Conservation (phyloP, 2,329 filamentous ascomycete species). For the Stagonosporopsis rhizophila region DNA sequence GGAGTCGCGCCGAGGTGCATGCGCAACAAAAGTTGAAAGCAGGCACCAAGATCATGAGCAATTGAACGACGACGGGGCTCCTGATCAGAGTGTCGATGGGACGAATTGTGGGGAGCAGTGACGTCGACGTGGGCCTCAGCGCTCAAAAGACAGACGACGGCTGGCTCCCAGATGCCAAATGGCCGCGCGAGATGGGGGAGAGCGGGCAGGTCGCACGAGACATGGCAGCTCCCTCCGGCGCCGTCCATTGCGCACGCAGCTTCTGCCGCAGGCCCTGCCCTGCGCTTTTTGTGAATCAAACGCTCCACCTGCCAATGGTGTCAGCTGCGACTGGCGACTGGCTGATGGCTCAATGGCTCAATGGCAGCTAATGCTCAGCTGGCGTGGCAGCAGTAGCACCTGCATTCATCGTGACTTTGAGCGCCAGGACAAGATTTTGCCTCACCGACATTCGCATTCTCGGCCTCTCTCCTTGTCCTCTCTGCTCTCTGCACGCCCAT, state of each 20-base stretch:
- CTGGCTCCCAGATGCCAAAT: background rate
- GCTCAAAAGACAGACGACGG: conserved; percentile 4
- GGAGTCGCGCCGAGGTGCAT: conserved; percentile 9
- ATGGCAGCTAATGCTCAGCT: conserved; percentile 5
- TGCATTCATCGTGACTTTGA: conserved; percentile 9
- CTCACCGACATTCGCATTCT: conserved; percentile 14
- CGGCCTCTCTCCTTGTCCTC: background rate
- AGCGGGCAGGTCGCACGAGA: conserved; percentile 17
- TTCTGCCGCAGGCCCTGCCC: background rate
- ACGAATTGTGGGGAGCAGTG: conserved; percentile 7
- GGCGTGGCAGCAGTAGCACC: conserved; percentile 3
- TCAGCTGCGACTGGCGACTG: conserved; percentile 14
- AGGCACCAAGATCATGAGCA: conserved; percentile 18
- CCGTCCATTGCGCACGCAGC: conserved; percentile 3
- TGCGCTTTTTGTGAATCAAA: conserved; percentile 6
- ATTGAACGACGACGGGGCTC: conserved; percentile 21
- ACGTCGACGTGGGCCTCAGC: conserved; percentile 13
- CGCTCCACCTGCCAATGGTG: conserved; percentile 9
- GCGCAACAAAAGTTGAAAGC: conserved; percentile 21
- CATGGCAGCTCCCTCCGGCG: conserved; percentile 13
- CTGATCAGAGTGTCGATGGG: conserved; percentile 5
- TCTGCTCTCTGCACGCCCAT: conserved; percentile 8
- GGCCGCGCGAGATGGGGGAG: background rate
- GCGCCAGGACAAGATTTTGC: background rate
- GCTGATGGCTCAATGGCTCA: too few species aligned